These are phyloP conservation scores for Immersiella caudata DNA, from an alignment of 495 filamentous ascomycete genomes.

Conservation along the genomic window DNA sequence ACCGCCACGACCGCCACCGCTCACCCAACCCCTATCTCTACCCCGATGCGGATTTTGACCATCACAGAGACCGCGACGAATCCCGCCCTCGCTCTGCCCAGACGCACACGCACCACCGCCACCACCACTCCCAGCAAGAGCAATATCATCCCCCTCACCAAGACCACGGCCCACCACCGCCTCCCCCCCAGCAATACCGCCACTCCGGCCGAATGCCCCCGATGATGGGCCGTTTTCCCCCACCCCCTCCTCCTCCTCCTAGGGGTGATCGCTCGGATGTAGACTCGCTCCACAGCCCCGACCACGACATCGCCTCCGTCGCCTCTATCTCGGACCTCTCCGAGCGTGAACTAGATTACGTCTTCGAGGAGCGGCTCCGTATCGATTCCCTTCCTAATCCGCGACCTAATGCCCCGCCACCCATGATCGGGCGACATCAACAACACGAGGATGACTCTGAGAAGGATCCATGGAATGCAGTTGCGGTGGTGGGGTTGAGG, in stretches of 20 bases:
- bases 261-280: neutral
- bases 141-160: neutral
- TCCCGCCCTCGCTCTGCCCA: neutral
- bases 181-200: neutral
- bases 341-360: conserved; percentile 40
- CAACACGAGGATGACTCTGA: conserved; percentile 46
- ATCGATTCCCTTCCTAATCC: conserved; percentile 2
- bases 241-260: conserved; percentile 1
- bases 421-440: neutral
- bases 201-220: neutral
- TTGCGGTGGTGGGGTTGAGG: conserved; percentile 75
- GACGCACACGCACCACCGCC: neutral
- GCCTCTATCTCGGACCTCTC: conserved; percentile 44
- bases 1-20: neutral
- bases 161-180: neutral
- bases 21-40: neutral
- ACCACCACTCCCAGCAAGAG: neutral
- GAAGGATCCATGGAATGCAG: conserved; percentile 80
- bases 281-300: conserved; percentile 22
- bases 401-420: neutral
- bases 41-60: neutral
- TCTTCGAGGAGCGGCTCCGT: conserved; percentile 17
- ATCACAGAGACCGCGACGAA: neutral
- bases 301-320: conserved; percentile 35
- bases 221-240: neutral